Evolutionary conservation across 2,329 filamentous ascomycete species (phyloP).

Genomic region (Alternaria sp.): DNA sequence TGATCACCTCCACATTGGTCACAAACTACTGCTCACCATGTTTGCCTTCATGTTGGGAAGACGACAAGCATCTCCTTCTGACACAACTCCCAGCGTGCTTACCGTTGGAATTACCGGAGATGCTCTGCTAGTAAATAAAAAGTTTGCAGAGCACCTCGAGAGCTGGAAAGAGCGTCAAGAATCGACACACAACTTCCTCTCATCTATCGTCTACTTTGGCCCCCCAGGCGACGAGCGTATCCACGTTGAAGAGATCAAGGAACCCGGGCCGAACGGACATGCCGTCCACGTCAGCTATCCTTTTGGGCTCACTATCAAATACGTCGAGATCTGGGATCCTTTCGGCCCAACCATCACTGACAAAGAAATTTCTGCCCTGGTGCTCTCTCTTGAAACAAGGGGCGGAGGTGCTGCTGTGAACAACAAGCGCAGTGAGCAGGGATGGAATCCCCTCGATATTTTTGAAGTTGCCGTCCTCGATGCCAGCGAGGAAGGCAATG

Average conservation of each 20-base stretch:
- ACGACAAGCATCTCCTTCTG: constrained; percentile 18
- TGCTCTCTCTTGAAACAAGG: constrained; percentile 88
- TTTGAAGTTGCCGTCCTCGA: constrained; percentile 93
- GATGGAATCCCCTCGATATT: constrained; percentile 78
- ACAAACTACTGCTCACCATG: constrained; percentile 95
- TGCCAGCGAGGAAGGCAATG: constrained; percentile 63
- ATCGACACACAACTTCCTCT: constrained; percentile 75
- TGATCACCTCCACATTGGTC: constrained; percentile 92
- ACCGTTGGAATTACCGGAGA: constrained; percentile 91
- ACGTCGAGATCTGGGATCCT: constrained; percentile 85
- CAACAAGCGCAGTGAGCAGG: constrained; percentile 76
- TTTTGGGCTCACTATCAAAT: constrained; percentile 73
- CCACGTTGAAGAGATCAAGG: constrained; percentile 56
- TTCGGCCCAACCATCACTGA: constrained; percentile 92
- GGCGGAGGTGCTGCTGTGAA: constrained; percentile 87
- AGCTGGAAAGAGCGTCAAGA: constrained; percentile 79
- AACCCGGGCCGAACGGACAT: constrained; percentile 59
- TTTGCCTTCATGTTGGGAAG: constrained; percentile 74
- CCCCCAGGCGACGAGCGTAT: constrained; percentile 55
- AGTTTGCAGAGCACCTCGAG: constrained; percentile 82
- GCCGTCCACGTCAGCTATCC: constrained; percentile 68
- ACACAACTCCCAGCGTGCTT: constrained; percentile 61
- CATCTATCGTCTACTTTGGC: constrained; percentile 67
- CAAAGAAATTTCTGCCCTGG: constrained; percentile 77
- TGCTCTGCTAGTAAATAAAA: constrained; percentile 86